Evolutionary conservation across 1,139 yeast genomes (phyloP).

Genomic region (Sugiyamaella grinbergsii): DNA sequence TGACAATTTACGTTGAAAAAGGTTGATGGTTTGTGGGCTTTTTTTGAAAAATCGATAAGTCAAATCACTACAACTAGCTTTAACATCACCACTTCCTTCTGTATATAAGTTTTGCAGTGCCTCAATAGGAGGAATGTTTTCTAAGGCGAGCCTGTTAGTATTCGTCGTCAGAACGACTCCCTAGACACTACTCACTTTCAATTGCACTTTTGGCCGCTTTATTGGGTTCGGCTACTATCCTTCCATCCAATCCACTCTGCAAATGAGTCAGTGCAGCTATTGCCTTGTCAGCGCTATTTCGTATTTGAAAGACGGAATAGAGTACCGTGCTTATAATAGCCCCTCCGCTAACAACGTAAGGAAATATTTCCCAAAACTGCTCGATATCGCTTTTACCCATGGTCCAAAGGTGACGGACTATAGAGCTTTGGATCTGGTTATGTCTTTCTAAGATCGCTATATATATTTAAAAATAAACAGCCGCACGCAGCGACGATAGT

Average conservation of each 20-base stretch:
- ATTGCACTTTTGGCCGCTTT: background rate
- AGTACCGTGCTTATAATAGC: background rate
- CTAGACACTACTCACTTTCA: slow-evolving; percentile 1
- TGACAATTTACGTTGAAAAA: slow-evolving; percentile 23
- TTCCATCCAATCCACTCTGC: background rate
- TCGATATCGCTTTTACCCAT: background rate
- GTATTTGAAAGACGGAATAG: background rate
- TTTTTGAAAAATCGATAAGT: slow-evolving; percentile 23
- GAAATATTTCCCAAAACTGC: background rate
- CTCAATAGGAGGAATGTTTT: slow-evolving; percentile 25
- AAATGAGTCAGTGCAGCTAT: background rate
- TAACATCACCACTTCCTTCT: slow-evolving; percentile 28
- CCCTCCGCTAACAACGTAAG: slow-evolving; percentile 3
- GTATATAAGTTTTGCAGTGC: slow-evolving; percentile 28
- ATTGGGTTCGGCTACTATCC: background rate
- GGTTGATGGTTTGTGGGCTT: slow-evolving; percentile 21
- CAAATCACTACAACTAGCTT: slow-evolving; percentile 20
- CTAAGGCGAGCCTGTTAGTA: slow-evolving; percentile 4
- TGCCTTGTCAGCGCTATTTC: background rate
- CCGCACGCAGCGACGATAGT: background rate
- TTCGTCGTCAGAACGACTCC: background rate
- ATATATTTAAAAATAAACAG: background rate
- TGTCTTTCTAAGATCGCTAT: background rate
- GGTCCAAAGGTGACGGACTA: background rate
- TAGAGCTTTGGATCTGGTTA: background rate